Evolutionary conservation across 495 filamentous ascomycete genomes (phyloP).

Genomic region (Cryomyces minteri): DNA sequence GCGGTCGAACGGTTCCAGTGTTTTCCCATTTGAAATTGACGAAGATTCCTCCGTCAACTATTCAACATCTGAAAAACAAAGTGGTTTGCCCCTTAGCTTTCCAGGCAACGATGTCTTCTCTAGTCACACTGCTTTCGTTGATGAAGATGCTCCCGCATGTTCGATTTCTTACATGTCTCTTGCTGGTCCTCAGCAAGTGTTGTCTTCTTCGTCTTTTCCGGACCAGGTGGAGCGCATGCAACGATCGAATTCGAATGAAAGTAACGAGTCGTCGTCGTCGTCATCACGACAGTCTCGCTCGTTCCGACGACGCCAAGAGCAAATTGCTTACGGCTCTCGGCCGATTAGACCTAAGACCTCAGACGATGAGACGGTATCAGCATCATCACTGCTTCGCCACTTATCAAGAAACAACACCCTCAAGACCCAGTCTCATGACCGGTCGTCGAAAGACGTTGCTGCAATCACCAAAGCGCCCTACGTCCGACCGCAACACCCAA

Average conservation of each 20-base stretch:
- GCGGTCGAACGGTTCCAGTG: constrained; percentile 11
- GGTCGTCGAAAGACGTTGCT: constrained; percentile 38
- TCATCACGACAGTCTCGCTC: constrained; percentile 7
- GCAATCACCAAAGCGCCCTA: constrained; percentile 55
- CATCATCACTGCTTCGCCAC: constrained; percentile 6
- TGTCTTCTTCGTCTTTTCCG: constrained; percentile 3
- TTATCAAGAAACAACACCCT: constrained; percentile 30
- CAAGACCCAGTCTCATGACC: constrained; percentile 32
- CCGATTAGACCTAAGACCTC: constrained; percentile 10
- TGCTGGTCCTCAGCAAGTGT: constrained; percentile 6
- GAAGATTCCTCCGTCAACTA: not conserved
- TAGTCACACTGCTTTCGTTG: constrained; percentile 6
- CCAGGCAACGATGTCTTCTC: constrained; percentile 1
- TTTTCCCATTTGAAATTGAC: constrained; percentile 1
- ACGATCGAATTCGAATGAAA: constrained; percentile 11
- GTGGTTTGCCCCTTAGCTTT: not conserved
- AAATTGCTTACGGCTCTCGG: constrained; percentile 6
- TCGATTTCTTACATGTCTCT: constrained; percentile 6
- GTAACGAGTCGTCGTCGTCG: constrained; percentile 9
- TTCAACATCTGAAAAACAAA: not conserved
- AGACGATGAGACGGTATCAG: constrained; percentile 1
- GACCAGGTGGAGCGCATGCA: constrained; percentile 12
- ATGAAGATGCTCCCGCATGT: constrained; percentile 4
- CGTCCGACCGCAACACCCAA: constrained; percentile 54
- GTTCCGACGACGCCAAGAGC: constrained; percentile 10